Percentiles rank a stretch among this genome's conserved stretches.
Evolutionary conservation across 2,329 filamentous ascomycete genomes (phyloP).

Genomic region (Penicillium rolfsii): DNA sequence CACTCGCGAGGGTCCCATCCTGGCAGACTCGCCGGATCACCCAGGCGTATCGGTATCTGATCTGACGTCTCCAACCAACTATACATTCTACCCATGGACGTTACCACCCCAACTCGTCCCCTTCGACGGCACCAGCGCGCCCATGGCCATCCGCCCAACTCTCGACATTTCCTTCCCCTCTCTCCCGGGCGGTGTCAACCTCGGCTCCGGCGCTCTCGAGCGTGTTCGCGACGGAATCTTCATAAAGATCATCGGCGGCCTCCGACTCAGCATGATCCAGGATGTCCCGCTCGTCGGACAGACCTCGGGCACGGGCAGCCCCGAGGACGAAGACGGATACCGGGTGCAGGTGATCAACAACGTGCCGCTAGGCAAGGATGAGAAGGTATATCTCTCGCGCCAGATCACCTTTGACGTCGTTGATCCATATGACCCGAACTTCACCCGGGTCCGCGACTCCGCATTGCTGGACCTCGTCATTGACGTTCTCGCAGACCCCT

Average conservation of each 20-base stretch:
- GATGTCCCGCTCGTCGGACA: slow-evolving; percentile 43
- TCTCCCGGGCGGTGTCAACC: slow-evolving; percentile 51
- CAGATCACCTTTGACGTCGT: slow-evolving; percentile 73
- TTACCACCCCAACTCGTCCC: slow-evolving; percentile 76
- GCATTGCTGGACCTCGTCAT: slow-evolving; percentile 75
- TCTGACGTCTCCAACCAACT: slow-evolving; percentile 68
- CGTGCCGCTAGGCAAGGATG: slow-evolving; percentile 80
- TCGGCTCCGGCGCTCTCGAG: slow-evolving; percentile 56
- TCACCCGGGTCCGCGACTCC: slow-evolving; percentile 74
- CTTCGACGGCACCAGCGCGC: slow-evolving; percentile 73
- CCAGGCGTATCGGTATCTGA: slow-evolving; percentile 60
- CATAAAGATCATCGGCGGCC: slow-evolving; percentile 62
- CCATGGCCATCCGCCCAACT: slow-evolving; percentile 70
- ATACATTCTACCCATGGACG: slow-evolving; percentile 92
- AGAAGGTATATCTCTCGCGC: slow-evolving; percentile 78
- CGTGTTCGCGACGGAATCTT: slow-evolving; percentile 63
- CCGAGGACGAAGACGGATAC: slow-evolving; percentile 41
- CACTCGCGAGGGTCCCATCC: slow-evolving; percentile 61
- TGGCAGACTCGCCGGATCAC: slow-evolving; percentile 58
- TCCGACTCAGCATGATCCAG: slow-evolving; percentile 57
- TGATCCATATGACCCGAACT: slow-evolving; percentile 73
- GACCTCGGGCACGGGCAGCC: slow-evolving; percentile 7
- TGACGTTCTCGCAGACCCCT: slow-evolving; percentile 52
- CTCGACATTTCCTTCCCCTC: slow-evolving; percentile 70
- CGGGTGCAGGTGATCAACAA: slow-evolving; percentile 78